phyloP scores from a whole-genome alignment of 2,329 filamentous ascomycete genomes.

The Fusarium subtropicale region DNA sequence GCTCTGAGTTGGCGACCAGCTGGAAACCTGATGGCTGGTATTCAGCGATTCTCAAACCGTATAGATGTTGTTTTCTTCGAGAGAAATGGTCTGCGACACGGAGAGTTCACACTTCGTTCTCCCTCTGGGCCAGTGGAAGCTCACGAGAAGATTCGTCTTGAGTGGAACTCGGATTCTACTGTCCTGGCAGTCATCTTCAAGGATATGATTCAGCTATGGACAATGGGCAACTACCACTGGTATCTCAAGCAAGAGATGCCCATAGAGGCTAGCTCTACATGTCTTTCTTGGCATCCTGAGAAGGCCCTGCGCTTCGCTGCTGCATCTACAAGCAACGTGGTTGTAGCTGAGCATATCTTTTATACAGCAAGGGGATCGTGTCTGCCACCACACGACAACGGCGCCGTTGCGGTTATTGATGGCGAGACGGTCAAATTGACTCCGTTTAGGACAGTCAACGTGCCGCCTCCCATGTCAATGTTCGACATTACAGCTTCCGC shows the following conservation, averaged over 20 bases:
- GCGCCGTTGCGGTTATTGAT: slow-evolving; percentile 85
- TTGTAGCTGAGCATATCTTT: slow-evolving; percentile 75
- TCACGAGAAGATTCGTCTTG: slow-evolving; percentile 71
- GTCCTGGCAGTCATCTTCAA: slow-evolving; percentile 84
- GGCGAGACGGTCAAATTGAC: slow-evolving; percentile 84
- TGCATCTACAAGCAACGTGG: slow-evolving; percentile 62
- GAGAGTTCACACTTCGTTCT: slow-evolving; percentile 84
- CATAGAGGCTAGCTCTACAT: slow-evolving; percentile 51
- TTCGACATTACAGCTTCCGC: slow-evolving; percentile 74
- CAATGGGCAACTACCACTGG: slow-evolving; percentile 97
- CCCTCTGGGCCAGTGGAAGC: slow-evolving; percentile 67
- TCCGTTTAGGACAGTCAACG: slow-evolving; percentile 82
- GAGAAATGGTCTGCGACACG: slow-evolving; percentile 95
- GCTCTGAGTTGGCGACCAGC: slow-evolving; percentile 90
- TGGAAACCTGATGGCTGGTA: slow-evolving; percentile 89
- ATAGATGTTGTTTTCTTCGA: slow-evolving; percentile 95
- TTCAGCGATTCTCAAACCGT: slow-evolving; percentile 77
- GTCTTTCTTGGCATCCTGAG: slow-evolving; percentile 85
- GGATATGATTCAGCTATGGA: slow-evolving; percentile 90
- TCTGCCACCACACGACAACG: slow-evolving; percentile 78
- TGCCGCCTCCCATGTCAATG: slow-evolving; percentile 93
- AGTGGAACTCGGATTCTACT: slow-evolving; percentile 93
- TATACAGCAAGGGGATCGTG: slow-evolving; percentile 76
- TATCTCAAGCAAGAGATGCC: slow-evolving; percentile 93
- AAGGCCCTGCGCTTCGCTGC: slow-evolving; percentile 77